Evolutionary conservation across 2,329 filamentous ascomycete species (phyloP).

Genomic region (Plenodomus lindquistii): DNA sequence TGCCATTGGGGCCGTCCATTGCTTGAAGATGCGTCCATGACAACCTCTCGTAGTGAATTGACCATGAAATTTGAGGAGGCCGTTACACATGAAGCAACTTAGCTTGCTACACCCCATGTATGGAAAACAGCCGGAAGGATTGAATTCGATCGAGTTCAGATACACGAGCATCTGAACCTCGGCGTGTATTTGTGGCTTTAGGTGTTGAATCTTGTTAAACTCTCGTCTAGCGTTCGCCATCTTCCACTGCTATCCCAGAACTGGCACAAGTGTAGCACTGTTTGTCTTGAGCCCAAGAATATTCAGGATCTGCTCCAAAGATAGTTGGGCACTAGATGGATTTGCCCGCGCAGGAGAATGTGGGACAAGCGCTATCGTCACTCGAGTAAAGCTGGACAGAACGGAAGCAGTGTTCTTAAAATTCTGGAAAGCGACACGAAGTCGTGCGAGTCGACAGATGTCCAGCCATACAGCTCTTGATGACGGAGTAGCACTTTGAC

Average conservation of each 20-base stretch:
- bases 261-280: no score
- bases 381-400: neutral
- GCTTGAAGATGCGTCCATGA: slow-evolving; percentile 27
- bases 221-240: slow-evolving; percentile 14
- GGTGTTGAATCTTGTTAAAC: slow-evolving; percentile 23
- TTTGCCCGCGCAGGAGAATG: no score
- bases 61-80: slow-evolving; percentile 21
- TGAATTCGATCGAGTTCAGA: slow-evolving; percentile 13
- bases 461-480: slow-evolving; percentile 23
- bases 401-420: slow-evolving; percentile 23
- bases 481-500: slow-evolving; percentile 11
- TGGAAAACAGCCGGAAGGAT: slow-evolving; percentile 9
- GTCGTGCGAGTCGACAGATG: slow-evolving; percentile 23
- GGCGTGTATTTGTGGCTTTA: slow-evolving; percentile 23
- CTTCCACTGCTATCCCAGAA: slow-evolving; percentile 10
- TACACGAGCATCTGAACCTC: slow-evolving; percentile 26
- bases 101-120: slow-evolving; percentile 31
- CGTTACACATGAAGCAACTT: slow-evolving; percentile 26
- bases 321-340: no score
- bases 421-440: slow-evolving; percentile 23
- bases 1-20: slow-evolving; percentile 23
- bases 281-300: no score
- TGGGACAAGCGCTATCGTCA: no score
- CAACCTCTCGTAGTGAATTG: slow-evolving; percentile 21
- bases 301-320: no score